Conservation (phyloP, 345 rosid species). For the Salix exigua region DNA sequence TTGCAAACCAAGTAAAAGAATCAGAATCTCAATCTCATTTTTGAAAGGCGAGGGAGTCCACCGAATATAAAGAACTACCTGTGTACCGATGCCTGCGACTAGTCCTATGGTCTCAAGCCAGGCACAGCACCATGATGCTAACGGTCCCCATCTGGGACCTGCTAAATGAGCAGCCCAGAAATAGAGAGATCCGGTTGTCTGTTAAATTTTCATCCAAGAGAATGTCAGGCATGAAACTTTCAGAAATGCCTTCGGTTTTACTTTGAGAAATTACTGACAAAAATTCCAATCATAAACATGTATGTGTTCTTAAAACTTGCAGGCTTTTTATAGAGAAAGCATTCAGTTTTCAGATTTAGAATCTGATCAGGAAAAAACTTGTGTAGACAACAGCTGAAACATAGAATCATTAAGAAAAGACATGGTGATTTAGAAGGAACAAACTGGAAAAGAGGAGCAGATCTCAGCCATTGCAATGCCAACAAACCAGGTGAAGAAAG, state of each 20-base stretch:
- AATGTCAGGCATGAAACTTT: background rate
- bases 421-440: background rate
- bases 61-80: conserved; percentile 27
- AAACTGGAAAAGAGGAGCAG: conserved; percentile 63
- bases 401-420: background rate
- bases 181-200: conserved; percentile 72
- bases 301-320: background rate
- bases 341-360: background rate
- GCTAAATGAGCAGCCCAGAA: conserved; percentile 68
- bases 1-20: conserved; percentile 11
- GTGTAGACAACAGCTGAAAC: background rate
- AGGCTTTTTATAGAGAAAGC: background rate
- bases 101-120: conserved; percentile 66
- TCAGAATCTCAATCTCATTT: background rate
- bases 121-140: conserved; percentile 70
- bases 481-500: conserved; percentile 63
- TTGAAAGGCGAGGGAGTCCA: background rate
- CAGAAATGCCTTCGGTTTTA: background rate
- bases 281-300: background rate
- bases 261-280: background rate
- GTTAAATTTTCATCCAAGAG: conserved; percentile 15
- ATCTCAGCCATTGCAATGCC: conserved; percentile 65
- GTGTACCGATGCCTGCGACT: conserved; percentile 58
- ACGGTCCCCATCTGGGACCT: conserved; percentile 64
- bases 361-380: background rate